Evolutionary conservation across 352 stramenopile species (phyloP).

Genomic region (Phytophthora meadii): DNA sequence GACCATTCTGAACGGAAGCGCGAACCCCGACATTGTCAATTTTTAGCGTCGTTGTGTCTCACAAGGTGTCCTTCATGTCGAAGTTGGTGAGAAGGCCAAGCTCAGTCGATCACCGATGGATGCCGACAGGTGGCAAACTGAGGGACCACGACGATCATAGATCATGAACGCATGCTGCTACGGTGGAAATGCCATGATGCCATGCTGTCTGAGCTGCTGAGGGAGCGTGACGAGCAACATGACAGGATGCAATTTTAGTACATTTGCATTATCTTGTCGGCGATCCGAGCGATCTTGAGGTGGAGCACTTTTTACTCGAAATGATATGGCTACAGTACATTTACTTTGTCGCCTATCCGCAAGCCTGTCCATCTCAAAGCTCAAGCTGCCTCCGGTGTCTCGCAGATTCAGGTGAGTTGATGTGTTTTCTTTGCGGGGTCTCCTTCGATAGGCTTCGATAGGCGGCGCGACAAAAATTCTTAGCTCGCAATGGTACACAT

Average conservation of each 20-base stretch:
- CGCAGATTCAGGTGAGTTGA: background rate
- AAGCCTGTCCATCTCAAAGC: constrained; percentile 15
- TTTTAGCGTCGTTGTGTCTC: constrained; percentile 2
- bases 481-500: background rate
- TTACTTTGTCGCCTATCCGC: background rate
- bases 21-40: constrained; percentile 5
- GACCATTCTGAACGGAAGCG: constrained; percentile 17
- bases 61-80: constrained; percentile 12
- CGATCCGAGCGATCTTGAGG: constrained; percentile 9
- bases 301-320: constrained; percentile 13
- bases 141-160: too few species aligned
- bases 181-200: too few species aligned
- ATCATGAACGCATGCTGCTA: too few species aligned
- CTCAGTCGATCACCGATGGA: background rate
- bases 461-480: constrained; percentile 14
- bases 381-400: background rate
- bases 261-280: constrained; percentile 6
- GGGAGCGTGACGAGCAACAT: constrained; percentile 3
- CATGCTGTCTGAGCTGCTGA: background rate
- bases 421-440: constrained; percentile 2
- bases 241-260: constrained; percentile 1
- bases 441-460: constrained; percentile 1
- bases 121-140: background rate
- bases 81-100: constrained; percentile 8
- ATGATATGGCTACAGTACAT: constrained; percentile 8